Percentiles rank a stretch among this genome's conserved stretches.
Evolutionary conservation across 768 basidiomycete species (phyloP).

Genomic region (Punctularia strigosozonata): DNA sequence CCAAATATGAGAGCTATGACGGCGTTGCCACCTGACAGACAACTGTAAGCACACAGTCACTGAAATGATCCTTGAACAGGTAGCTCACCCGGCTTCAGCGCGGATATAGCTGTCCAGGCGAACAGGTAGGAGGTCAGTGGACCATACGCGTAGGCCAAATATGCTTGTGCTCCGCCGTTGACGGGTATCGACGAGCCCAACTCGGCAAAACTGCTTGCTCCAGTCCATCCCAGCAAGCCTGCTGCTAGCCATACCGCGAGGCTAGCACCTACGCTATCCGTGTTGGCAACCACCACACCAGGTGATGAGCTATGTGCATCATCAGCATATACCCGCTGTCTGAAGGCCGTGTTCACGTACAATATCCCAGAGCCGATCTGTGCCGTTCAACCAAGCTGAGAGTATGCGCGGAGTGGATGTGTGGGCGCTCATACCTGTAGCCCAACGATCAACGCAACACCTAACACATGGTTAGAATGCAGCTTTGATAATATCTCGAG

Average conservation of each 20-base stretch:
- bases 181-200: slow-evolving; percentile 82
- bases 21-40: slow-evolving; percentile 49
- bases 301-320: slow-evolving; percentile 61
- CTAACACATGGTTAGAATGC: slow-evolving; percentile 28
- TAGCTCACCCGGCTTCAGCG: slow-evolving; percentile 67
- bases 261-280: slow-evolving; percentile 84
- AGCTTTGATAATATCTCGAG: too few relatives aligned
- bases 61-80: slow-evolving; percentile 1
- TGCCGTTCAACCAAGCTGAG: background rate
- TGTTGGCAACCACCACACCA: slow-evolving; percentile 83
- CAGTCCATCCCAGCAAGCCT: slow-evolving; percentile 88
- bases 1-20: slow-evolving; percentile 84
- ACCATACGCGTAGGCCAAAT: slow-evolving; percentile 82
- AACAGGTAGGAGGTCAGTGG: slow-evolving; percentile 84
- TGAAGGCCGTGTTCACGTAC: slow-evolving; percentile 28
- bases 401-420: background rate
- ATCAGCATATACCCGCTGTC: background rate
- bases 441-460: slow-evolving; percentile 79
- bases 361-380: slow-evolving; percentile 92
- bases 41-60: slow-evolving; percentile 2
- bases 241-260: slow-evolving; percentile 74
- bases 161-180: slow-evolving; percentile 57
- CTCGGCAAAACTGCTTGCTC: slow-evolving; percentile 89
- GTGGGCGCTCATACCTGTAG: slow-evolving; percentile 39
- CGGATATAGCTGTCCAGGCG: slow-evolving; percentile 89